phyloP scores from a whole-genome alignment of 1,139 yeast genomes.

The Groenewaldozyma auringiensis region DNA sequence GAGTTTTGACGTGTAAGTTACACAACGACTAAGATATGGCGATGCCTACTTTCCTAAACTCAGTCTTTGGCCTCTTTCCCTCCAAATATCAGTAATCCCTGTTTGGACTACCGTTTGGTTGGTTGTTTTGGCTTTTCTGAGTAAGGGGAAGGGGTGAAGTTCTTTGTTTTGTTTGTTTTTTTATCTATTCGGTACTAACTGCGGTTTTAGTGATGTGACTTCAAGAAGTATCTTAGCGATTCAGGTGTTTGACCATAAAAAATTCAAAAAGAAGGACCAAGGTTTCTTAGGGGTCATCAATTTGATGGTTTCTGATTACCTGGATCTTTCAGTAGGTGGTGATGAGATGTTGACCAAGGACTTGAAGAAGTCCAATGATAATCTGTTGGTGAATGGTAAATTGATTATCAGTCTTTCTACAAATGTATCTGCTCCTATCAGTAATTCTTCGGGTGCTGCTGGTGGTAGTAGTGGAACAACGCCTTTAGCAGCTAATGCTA shows the following conservation, averaged over 20 bases:
- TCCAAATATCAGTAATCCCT: too few species aligned
- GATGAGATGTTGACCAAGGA: slow-evolving; percentile 88
- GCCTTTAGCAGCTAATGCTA: slow-evolving; percentile 2
- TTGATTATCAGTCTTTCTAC: slow-evolving; percentile 51
- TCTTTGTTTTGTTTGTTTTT: too few species aligned
- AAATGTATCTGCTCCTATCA: slow-evolving; percentile 53
- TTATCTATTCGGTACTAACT: too few species aligned
- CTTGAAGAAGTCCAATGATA: slow-evolving; percentile 84
- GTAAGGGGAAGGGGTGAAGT: too few species aligned
- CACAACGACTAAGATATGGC: not conserved
- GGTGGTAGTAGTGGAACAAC: not conserved
- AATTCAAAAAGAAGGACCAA: slow-evolving; percentile 96
- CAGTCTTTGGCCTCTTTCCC: too few species aligned
- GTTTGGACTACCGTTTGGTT: too few species aligned
- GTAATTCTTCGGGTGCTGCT: slow-evolving; percentile 8
- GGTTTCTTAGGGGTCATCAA: slow-evolving; percentile 98
- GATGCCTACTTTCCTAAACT: too few species aligned
- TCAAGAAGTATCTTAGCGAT: slow-evolving; percentile 85
- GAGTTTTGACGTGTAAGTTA: slow-evolving; percentile 50
- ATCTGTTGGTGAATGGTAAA: slow-evolving; percentile 86
- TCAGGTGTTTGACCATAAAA: slow-evolving; percentile 94
- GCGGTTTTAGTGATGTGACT: slow-evolving; percentile 48
- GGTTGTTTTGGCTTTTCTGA: too few species aligned
- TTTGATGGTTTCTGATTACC: slow-evolving; percentile 80
- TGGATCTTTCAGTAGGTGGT: slow-evolving; percentile 55